These are phyloP conservation scores for Haematococcus lacustris DNA, from an alignment of 139 green algal genomes.

Conservation along the genomic window DNA sequence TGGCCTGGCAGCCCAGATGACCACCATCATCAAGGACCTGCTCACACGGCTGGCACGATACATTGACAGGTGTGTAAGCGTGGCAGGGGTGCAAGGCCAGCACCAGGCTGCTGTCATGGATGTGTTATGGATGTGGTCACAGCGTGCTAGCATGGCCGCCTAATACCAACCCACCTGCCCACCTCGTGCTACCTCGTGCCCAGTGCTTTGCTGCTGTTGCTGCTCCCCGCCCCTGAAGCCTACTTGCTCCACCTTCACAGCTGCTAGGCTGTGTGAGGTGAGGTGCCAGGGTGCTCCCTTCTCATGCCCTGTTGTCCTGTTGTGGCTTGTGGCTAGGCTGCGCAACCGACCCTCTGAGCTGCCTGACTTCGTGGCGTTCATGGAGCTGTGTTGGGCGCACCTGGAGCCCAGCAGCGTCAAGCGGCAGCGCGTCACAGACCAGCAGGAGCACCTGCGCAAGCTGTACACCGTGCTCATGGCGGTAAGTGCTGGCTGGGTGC, in stretches of 20 bases:
- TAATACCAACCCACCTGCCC: too few species aligned
- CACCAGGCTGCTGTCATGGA: neutral
- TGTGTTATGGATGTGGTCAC: neutral
- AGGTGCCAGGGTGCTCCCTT: too few species aligned
- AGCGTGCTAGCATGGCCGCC: too few species aligned
- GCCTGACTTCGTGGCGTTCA: constrained; percentile 29
- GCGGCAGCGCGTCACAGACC: constrained; percentile 8
- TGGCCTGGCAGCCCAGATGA: constrained; percentile 1
- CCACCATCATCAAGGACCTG: constrained; percentile 1
- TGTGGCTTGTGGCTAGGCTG: too few species aligned
- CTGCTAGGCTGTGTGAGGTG: too few species aligned
- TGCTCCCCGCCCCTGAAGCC: too few species aligned
- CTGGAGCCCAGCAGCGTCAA: constrained; percentile 20
- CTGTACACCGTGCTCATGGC: constrained; percentile 21
- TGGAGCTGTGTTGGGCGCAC: constrained; percentile 28
- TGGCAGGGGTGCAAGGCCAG: neutral
- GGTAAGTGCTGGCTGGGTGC: neutral
- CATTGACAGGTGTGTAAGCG: constrained; percentile 7
- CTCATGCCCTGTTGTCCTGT: too few species aligned
- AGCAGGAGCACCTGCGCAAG: constrained; percentile 18
- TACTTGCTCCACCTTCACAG: too few species aligned
- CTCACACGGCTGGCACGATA: constrained; percentile 9
- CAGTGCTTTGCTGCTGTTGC: too few species aligned
- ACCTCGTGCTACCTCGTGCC: too few species aligned
- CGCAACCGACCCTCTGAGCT: constrained; percentile 18